These are phyloP conservation scores for Colletotrichum sidae DNA, from an alignment of 2,329 filamentous ascomycete genomes.

Conservation along the genomic window DNA sequence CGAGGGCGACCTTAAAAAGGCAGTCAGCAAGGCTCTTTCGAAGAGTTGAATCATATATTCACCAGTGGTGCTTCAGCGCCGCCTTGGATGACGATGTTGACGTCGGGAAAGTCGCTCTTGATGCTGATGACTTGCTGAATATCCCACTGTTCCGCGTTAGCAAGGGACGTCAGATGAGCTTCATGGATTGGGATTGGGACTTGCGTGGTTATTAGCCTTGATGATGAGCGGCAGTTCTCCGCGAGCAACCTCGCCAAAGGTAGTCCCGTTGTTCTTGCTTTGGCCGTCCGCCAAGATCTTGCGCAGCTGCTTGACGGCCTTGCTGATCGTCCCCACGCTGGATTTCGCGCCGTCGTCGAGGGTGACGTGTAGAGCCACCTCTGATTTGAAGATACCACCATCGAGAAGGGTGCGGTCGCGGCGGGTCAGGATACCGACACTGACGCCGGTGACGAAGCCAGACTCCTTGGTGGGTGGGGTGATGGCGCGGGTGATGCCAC, in stretches of 20 bases:
- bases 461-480: constrained; percentile 48
- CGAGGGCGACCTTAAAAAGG: constrained; percentile 47
- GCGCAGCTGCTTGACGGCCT: constrained; percentile 48
- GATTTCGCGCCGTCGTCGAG: constrained; percentile 50
- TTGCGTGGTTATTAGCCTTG: constrained; percentile 43
- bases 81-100: constrained; percentile 53
- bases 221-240: constrained; percentile 54
- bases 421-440: constrained; percentile 53
- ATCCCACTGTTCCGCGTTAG: constrained; percentile 47
- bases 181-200: constrained; percentile 1
- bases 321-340: constrained; percentile 41
- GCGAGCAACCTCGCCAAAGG: constrained; percentile 51
- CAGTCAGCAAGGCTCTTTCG: neutral
- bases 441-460: constrained; percentile 54
- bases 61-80: constrained; percentile 53
- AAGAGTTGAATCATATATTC: constrained; percentile 22
- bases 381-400: constrained; percentile 54
- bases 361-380: constrained; percentile 55
- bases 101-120: constrained; percentile 47
- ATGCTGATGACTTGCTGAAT: constrained; percentile 54
- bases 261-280: constrained; percentile 46
- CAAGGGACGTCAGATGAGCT: constrained; percentile 2
- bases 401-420: constrained; percentile 51
- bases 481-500: constrained; percentile 57
- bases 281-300: constrained; percentile 49